A percentile compares a stretch with the other conserved stretches of the same genome.
phyloP scores from a whole-genome alignment of 2,329 filamentous ascomycete genomes.

The Onygenales sp. region DNA sequence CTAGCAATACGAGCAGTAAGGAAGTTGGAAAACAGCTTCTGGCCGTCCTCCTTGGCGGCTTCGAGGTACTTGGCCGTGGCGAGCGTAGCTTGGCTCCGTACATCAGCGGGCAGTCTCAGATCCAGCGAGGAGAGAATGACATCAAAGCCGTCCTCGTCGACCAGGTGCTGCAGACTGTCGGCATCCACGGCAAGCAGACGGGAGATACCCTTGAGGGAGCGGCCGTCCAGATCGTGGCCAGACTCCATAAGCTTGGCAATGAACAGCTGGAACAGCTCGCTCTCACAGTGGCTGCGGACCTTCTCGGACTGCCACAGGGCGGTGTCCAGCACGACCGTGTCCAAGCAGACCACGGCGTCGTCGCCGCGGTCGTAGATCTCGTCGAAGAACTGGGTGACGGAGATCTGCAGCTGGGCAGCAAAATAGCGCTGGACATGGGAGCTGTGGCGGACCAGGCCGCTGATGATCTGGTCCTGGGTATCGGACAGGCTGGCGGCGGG shows the following conservation, averaged over 20 bases:
- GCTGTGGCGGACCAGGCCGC: conserved; percentile 36
- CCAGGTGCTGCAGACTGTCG: conserved; percentile 35
- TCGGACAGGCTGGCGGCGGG: conserved; percentile 26
- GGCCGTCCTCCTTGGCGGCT: conserved; percentile 60
- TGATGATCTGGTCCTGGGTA: conserved; percentile 38
- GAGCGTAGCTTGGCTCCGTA: conserved; percentile 73
- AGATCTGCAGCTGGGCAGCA: conserved; percentile 32
- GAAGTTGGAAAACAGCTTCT: conserved; percentile 61
- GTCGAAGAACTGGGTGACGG: conserved; percentile 39
- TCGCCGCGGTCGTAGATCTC: conserved; percentile 41
- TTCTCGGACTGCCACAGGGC: conserved; percentile 36
- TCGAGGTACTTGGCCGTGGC: conserved; percentile 77
- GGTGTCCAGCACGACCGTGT: conserved; percentile 37
- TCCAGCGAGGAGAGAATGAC: conserved; percentile 81
- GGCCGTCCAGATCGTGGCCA: conserved; percentile 61
- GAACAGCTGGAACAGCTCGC: conserved; percentile 51
- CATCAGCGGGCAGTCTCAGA: conserved; percentile 62
- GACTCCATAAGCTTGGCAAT: conserved; percentile 86
- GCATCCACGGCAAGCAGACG: conserved; percentile 49
- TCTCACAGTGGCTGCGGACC: conserved; percentile 34
- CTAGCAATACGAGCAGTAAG: conserved; percentile 63
- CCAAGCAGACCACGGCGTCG: conserved; percentile 36
- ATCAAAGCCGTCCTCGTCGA: conserved; percentile 66
- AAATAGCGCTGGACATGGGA: conserved; percentile 34
- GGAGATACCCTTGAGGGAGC: conserved; percentile 52